phyloP scores from a whole-genome alignment of 352 stramenopile genomes.

The Halophytophthora polymorphica region DNA sequence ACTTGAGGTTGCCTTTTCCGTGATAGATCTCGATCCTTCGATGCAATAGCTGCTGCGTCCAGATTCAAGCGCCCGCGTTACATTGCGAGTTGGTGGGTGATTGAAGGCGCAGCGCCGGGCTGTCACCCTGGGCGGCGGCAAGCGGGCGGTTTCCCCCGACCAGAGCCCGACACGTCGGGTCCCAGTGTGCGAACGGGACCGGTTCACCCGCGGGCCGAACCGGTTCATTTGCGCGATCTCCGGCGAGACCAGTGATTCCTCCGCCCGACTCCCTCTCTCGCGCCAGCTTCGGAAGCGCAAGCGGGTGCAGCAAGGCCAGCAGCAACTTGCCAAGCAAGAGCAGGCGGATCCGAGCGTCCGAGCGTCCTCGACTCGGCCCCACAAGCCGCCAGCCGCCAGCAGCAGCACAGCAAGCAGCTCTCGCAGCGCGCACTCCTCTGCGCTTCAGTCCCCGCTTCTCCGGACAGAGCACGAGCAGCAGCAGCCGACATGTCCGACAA shows the following conservation, averaged over 20 bases:
- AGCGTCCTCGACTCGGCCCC: not conserved
- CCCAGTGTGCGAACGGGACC: not conserved
- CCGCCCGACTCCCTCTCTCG: not conserved
- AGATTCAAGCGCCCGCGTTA: not conserved
- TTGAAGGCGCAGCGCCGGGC: not conserved
- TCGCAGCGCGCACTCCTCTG: too few relatives aligned
- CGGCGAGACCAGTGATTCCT: not conserved
- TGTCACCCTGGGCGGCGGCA: too few relatives aligned
- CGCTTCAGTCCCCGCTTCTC: conserved; percentile 3
- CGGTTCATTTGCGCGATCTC: not conserved
- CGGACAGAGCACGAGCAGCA: conserved; percentile 17
- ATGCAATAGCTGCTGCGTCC: not conserved
- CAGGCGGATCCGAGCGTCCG: too few relatives aligned
- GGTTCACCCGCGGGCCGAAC: not conserved
- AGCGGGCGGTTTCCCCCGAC: not conserved
- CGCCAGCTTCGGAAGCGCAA: conserved; percentile 1
- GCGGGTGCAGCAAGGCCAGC: not conserved
- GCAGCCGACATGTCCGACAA: conserved; percentile 37
- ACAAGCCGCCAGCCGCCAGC: conserved; percentile 7
- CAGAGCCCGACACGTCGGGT: not conserved
- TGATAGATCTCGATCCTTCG: conserved; percentile 2
- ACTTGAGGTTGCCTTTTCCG: not conserved
- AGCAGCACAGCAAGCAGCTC: conserved; percentile 17
- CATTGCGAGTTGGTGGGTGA: not conserved
- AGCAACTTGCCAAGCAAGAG: too few relatives aligned